Evolutionary conservation across 176 grass and related monocot species (phyloP), one percentile per base, ranked within the genome.

Genomic region (Typha latifolia): DNA sequence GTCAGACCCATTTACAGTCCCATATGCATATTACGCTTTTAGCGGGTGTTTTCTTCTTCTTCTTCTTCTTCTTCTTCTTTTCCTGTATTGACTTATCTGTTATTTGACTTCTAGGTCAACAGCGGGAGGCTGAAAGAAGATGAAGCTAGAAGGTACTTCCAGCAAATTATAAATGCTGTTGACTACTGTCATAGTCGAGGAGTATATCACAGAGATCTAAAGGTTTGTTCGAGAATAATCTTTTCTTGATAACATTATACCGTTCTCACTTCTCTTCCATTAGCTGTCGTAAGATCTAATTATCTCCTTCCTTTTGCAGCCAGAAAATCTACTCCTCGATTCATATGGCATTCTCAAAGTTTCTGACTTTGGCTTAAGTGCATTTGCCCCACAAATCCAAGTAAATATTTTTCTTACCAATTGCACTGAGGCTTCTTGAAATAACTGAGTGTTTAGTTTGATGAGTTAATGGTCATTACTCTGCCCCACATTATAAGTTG

Each of bases 91-190:
- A 16, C n/a, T 59, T 22, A 59, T 59, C 16, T 12, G 37, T 32
- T 43, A 37, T 69, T 72, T 49, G 19, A 14, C 12, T 75, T 77
- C 18, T 57, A 97, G 94, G 89, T 92, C 66, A 86, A 76, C 62
- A 71, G 78, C 65, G 81, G 85, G 64, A 93, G 73, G 74, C 70
- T 97, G 73, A 76, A 74, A 82, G 89, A 93, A 71, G 94, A 90
- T 78, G 86, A 97, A 70, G 94, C 89, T 37, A 86, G 94, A 66
- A 81, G 83, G 47, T 97, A 97, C 64, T 92, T 97, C 66, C 94
- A 97, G 51, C 94, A 97, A 77, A 83, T 97, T 71, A 97, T 97
- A 70, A 90, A 97, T 79, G 94, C 94, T 32, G 89, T 93, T 34
- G 94, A 97, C 78, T 97, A 97, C 56, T 93, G 94, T 53, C 94